These are phyloP conservation scores for Tulasnella sp. DNA, from an alignment of 768 basidiomycete species.

Conservation along the genomic window DNA sequence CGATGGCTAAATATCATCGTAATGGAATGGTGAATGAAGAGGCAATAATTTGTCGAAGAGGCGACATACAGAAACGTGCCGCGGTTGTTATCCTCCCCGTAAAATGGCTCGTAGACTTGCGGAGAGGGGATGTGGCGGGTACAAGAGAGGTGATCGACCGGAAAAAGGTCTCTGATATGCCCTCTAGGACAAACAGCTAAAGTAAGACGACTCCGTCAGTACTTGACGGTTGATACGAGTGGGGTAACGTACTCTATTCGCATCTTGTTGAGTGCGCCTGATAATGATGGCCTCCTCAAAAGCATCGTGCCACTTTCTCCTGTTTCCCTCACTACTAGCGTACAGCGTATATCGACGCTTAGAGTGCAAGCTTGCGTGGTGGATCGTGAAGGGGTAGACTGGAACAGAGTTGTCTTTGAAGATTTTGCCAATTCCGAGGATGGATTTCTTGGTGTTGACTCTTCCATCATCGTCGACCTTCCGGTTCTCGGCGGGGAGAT, in stretches of 20 bases:
- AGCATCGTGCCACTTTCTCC: constrained; percentile 52
- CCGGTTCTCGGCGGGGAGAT: constrained; percentile 45
- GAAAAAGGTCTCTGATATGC: constrained; percentile 52
- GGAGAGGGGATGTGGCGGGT: constrained; percentile 17
- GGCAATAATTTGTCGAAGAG: neutral
- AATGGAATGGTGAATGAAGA: neutral
- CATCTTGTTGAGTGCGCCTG: constrained; percentile 52
- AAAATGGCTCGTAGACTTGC: constrained; percentile 24
- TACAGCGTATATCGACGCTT: constrained; percentile 63
- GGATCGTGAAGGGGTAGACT: constrained; percentile 68
- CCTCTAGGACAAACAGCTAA: constrained; percentile 57
- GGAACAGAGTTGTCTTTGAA: constrained; percentile 33
- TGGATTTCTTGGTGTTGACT: neutral
- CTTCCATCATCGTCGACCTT: constrained; percentile 31
- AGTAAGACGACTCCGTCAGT: neutral
- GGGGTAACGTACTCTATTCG: constrained; percentile 47
- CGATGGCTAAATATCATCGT: constrained; percentile 29
- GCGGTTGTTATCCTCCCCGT: constrained; percentile 52
- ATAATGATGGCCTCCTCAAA: constrained; percentile 54
- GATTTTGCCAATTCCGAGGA: neutral
- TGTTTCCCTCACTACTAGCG: constrained; percentile 41
- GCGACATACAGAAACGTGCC: constrained; percentile 48
- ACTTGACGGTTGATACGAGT: neutral
- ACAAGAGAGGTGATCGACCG: constrained; percentile 33
- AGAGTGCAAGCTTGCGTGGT: constrained; percentile 47